Evolutionary conservation across 1,284 basidiomycete genomes (phyloP).

Genomic region (Apiotrichum veenhuisii): DNA sequence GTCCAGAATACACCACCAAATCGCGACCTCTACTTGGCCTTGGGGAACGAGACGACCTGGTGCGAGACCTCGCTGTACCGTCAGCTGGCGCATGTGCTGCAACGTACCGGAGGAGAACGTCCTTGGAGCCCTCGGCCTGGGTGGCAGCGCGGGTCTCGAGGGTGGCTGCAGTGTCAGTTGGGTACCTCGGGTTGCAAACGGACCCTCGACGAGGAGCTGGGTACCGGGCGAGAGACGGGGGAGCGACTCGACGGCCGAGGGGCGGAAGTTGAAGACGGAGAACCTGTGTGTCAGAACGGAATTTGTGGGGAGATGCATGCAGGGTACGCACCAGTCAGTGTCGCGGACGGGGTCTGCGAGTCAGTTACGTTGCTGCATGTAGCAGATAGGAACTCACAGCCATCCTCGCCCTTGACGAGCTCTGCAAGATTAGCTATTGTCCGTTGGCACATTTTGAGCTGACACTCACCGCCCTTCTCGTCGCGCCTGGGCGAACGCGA

Average conservation of each 20-base stretch:
- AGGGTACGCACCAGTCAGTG: slow-evolving; percentile 22
- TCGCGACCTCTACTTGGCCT: slow-evolving; percentile 9
- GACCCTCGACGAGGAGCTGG: slow-evolving; percentile 39
- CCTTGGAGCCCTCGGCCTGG: slow-evolving; percentile 16
- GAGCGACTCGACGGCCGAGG: slow-evolving; percentile 25
- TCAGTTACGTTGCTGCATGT: background rate
- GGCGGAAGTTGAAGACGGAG: slow-evolving; percentile 41
- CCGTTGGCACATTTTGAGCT: too few species aligned
- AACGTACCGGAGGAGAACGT: slow-evolving; percentile 21
- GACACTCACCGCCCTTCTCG: slow-evolving; percentile 30
- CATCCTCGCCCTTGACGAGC: slow-evolving; percentile 3
- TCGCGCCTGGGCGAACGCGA: slow-evolving; percentile 34
- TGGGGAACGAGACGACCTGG: slow-evolving; percentile 17
- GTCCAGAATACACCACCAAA: too few species aligned
- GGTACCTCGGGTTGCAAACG: slow-evolving; percentile 8
- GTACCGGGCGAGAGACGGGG: slow-evolving; percentile 29
- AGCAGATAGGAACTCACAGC: background rate
- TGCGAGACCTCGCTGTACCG: slow-evolving; percentile 18
- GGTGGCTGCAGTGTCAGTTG: slow-evolving; percentile 9
- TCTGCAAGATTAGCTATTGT: background rate
- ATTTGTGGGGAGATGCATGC: slow-evolving; percentile 6
- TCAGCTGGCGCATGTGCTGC: background rate
- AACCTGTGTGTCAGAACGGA: slow-evolving; percentile 22
- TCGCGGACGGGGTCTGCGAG: slow-evolving; percentile 21
- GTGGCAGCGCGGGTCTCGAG: slow-evolving; percentile 17